Base-by-base conservation (phyloP, 306 rosid species). In the Carpinus fangiana region DNA sequence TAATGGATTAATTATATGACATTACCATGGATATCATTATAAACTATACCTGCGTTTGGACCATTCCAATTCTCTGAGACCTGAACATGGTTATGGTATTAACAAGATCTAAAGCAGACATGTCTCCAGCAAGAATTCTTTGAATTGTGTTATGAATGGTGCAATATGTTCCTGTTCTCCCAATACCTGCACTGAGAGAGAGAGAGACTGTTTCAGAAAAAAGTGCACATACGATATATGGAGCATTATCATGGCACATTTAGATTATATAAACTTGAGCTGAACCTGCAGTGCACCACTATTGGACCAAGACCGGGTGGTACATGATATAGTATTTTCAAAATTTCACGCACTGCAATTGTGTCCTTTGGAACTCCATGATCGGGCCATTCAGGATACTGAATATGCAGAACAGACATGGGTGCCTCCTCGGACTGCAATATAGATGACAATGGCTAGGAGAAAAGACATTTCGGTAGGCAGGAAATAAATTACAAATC, bases 61-160 rank as follows among this genome's bases (percentile, higher is more conserved):
- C 97, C 98, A 93, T 95, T 88, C 99, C 99, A 79, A 85, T 87
- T 73, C 96, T 92, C 83, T 95, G 97, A 79, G 97, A 91, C 88
- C 98, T 89, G 82, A 95, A 92, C 70, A 79, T 65, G 73, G 88
- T 74, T 84, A 93, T 21, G 45, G 99, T 93, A 73, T 85, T 72
- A 72, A 64, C 90, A 70, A 93, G 84, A 90, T 93, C 85, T 80
- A 93, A 82, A 68, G 98, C 97, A 84, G 96, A 90, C 94, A 86
- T 87, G 84, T 93, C 99, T 80, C 97, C 98, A 18, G 84, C 82
- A 72, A 95, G 90, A 85, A 95, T 93, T 83, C 94, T 93, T 83
- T 93, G 97, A 85, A 95, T 74, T 64, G 99, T 91, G 83, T 89
- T 91, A 81, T 95, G 98, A 81, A 95, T 86, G 71, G 96, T 64